Percentiles rank a stretch among this genome's conserved stretches.
These are phyloP conservation scores for Nigrograna mackinnonii DNA, from an alignment of 2,329 filamentous ascomycete genomes.

Conservation along the genomic window DNA sequence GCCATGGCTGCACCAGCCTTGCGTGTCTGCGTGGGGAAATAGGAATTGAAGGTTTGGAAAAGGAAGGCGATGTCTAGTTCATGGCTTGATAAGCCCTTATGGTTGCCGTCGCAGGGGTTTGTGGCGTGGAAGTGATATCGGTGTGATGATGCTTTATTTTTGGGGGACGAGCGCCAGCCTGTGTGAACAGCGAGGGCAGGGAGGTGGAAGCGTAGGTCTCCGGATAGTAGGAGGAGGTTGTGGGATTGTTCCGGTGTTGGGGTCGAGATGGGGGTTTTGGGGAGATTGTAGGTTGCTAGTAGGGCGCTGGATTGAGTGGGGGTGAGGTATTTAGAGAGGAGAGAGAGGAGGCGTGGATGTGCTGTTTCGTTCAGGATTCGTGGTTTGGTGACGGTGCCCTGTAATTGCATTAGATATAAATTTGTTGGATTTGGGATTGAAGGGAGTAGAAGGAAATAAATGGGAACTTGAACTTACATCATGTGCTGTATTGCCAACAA, in stretches of 20 bases:
- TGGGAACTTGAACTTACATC: conserved; percentile 40
- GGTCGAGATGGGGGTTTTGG: conserved; percentile 40
- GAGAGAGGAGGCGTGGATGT: conserved; percentile 13
- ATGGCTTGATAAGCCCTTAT: conserved; percentile 24
- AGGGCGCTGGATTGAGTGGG: conserved; percentile 18
- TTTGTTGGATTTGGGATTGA: background rate
- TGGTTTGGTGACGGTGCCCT: conserved; percentile 26
- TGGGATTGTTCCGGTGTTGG: conserved; percentile 8
- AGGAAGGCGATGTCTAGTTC: conserved; percentile 35
- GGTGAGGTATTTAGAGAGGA: conserved; percentile 20
- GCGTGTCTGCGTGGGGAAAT: conserved; percentile 11
- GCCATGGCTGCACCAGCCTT: conserved; percentile 20
- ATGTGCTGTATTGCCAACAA: conserved; percentile 52
- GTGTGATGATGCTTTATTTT: conserved; percentile 7
- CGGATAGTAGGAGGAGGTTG: conserved; percentile 37
- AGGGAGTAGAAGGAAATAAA: background rate
- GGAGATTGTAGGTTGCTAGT: conserved; percentile 39
- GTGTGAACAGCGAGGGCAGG: conserved; percentile 43
- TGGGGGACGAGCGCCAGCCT: conserved; percentile 22
- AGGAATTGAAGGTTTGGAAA: conserved; percentile 26
- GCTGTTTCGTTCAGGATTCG: conserved; percentile 33
- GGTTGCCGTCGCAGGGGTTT: conserved; percentile 29
- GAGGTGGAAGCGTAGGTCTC: conserved; percentile 52
- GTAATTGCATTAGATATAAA: conserved; percentile 16
- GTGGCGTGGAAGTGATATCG: conserved; percentile 32